Percentiles rank a stretch among this genome's conserved stretches.
Evolutionary conservation across 805 yeast species (phyloP).

Genomic region (Maudiozyma serrabonitensis): DNA sequence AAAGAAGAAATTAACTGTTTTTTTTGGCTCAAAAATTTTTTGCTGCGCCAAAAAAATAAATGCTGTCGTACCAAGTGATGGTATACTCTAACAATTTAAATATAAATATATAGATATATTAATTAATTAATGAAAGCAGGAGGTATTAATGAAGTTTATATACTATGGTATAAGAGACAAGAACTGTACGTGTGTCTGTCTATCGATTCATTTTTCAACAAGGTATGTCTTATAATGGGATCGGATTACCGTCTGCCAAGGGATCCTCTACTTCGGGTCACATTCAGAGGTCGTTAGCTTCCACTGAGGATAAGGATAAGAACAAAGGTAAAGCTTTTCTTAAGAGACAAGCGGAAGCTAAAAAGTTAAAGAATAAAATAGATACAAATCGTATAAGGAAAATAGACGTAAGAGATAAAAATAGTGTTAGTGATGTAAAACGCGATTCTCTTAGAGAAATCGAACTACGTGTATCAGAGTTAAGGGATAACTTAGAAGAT

Average conservation of each 20-base stretch:
- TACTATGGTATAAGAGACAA: background rate
- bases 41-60: no score
- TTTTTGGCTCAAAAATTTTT: no score
- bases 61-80: background rate
- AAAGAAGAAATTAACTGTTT: no score
- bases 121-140: no score
- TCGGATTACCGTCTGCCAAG: slow-evolving; percentile 27
- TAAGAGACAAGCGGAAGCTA: background rate
- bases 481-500: slow-evolving; percentile 23
- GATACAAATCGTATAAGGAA: background rate
- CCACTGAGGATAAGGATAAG: slow-evolving; percentile 6
- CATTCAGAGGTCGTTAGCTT: slow-evolving; percentile 23
- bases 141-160: no score
- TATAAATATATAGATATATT: no score
- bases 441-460: slow-evolving; percentile 13
- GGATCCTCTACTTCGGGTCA: slow-evolving; percentile 30
- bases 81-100: no score
- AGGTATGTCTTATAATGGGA: slow-evolving; percentile 24
- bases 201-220: no score
- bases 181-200: background rate
- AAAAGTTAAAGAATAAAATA: background rate
- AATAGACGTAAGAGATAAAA: background rate
- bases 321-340: slow-evolving; percentile 5
- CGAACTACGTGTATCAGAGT: slow-evolving; percentile 22
- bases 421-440: background rate